Conservation (phyloP, 345 rosid species). For the Citrus hindsii region DNA sequence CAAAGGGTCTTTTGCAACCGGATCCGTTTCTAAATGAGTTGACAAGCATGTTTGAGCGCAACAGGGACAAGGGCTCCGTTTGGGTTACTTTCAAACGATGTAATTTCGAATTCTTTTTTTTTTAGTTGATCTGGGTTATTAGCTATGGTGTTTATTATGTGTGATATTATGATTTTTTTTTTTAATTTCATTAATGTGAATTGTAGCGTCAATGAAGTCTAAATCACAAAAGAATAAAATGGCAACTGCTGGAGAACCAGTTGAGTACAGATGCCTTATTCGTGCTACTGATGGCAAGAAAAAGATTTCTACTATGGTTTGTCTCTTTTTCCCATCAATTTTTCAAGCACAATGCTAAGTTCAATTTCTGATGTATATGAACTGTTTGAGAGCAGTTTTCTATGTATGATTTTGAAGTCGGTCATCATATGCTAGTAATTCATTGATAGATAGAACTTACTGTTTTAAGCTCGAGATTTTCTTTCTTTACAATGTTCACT, state of each 20-base stretch:
- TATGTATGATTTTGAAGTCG: neutral
- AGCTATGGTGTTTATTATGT: neutral
- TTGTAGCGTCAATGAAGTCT: constrained; percentile 70
- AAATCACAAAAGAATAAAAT: constrained; percentile 74
- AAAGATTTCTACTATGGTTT: constrained; percentile 81
- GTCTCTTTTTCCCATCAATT: neutral
- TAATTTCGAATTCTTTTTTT: constrained; percentile 19
- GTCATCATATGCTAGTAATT: neutral
- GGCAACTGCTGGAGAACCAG: constrained; percentile 46
- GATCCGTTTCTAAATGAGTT: constrained; percentile 94
- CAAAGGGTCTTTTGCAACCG: constrained; percentile 67
- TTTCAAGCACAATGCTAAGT: too few relatives aligned
- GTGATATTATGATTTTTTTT: neutral
- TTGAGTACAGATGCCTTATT: constrained; percentile 83
- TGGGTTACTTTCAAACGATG: constrained; percentile 98
- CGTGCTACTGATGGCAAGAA: constrained; percentile 89
- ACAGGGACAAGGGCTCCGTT: constrained; percentile 74
- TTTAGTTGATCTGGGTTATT: neutral
- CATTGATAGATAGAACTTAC: neutral
- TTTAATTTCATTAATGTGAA: neutral
- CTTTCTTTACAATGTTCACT: neutral
- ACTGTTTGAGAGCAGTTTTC: neutral
- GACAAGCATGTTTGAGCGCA: constrained; percentile 82
- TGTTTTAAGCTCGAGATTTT: neutral
- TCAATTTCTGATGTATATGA: too few relatives aligned